Percentiles rank a stretch among this genome's conserved stretches.
Conservation (phyloP, 2,329 filamentous ascomycete species). For the Biscogniauxia mediterranea region DNA sequence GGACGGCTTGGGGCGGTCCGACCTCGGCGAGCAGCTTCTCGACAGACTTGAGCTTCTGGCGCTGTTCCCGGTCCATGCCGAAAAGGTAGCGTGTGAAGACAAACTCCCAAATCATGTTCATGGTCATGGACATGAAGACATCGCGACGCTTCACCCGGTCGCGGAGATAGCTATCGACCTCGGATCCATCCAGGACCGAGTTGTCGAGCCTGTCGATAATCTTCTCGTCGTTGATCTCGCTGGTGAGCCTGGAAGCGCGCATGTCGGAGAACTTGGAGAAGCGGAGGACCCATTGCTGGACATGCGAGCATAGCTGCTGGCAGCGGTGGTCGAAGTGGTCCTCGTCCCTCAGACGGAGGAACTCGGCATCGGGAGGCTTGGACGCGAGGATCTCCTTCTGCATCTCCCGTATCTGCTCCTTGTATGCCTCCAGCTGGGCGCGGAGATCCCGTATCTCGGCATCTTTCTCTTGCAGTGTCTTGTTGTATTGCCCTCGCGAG, state of each 20-base stretch:
- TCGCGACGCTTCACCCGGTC: conserved; percentile 88
- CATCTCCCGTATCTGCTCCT: conserved; percentile 58
- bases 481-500: conserved; percentile 60
- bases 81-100: conserved; percentile 98
- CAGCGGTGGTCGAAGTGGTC: conserved; percentile 95
- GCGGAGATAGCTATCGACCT: conserved; percentile 82
- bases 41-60: conserved; percentile 93
- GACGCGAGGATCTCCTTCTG: conserved; percentile 57
- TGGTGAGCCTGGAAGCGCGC: conserved; percentile 78
- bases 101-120: conserved; percentile 99
- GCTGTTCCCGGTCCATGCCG: conserved; percentile 96
- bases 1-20: conserved; percentile 83
- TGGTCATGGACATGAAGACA: conserved; percentile 97
- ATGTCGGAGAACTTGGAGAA: conserved; percentile 98
- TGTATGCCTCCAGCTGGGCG: conserved; percentile 72
- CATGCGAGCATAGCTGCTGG: conserved; percentile 90
- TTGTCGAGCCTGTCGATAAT: conserved; percentile 94
- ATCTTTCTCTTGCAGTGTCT: conserved; percentile 76
- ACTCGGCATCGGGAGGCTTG: conserved; percentile 64
- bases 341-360: conserved; percentile 79
- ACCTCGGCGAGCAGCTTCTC: conserved; percentile 91
- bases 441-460: conserved; percentile 77
- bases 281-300: conserved; percentile 95
- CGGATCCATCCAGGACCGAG: conserved; percentile 86
- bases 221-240: conserved; percentile 86